A percentile compares a stretch with the other conserved stretches of the same genome.
Conservation (phyloP, 2,329 filamentous ascomycete genomes). For the Xylaria polymorpha region DNA sequence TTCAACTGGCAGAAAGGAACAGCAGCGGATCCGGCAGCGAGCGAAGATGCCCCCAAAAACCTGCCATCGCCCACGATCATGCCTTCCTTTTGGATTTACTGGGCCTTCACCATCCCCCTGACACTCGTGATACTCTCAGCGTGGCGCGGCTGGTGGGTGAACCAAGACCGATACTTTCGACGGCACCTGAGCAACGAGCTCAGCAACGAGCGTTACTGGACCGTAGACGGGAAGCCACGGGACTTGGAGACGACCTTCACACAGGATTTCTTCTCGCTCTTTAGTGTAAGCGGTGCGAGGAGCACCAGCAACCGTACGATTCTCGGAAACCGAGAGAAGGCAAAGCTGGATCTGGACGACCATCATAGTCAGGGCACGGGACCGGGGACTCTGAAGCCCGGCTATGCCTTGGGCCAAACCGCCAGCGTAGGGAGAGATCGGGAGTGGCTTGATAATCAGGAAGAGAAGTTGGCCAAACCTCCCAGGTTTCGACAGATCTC, state of each 20-base stretch:
- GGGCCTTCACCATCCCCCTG: conserved; percentile 58
- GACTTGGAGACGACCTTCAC: conserved; percentile 56
- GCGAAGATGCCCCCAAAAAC: conserved; percentile 48
- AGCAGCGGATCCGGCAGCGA: conserved; percentile 47
- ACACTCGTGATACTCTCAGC: conserved; percentile 56
- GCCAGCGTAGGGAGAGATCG: conserved; percentile 35
- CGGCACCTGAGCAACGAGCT: conserved; percentile 59
- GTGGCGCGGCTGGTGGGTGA: conserved; percentile 62
- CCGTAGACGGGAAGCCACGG: conserved; percentile 46
- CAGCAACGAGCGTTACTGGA: conserved; percentile 62
- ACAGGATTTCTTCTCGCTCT: conserved; percentile 56
- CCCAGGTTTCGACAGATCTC: conserved; percentile 39
- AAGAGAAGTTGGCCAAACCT: conserved; percentile 21
- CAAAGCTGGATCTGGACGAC: conserved; percentile 10
- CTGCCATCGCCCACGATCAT: conserved; percentile 52
- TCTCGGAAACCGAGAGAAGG: conserved; percentile 38
- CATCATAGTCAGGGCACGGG: conserved; percentile 14
- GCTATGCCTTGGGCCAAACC: conserved; percentile 26
- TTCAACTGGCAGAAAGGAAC: conserved; percentile 56
- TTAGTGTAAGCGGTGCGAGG: conserved; percentile 43
- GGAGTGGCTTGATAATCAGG: conserved; percentile 31
- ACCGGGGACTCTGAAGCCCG: conserved; percentile 22
- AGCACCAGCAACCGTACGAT: conserved; percentile 44
- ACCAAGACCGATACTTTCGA: conserved; percentile 59
- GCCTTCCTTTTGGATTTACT: conserved; percentile 60